Base-by-base conservation (phyloP, 2,329 filamentous ascomycete genomes). In the Harringtonia lauricola region DNA sequence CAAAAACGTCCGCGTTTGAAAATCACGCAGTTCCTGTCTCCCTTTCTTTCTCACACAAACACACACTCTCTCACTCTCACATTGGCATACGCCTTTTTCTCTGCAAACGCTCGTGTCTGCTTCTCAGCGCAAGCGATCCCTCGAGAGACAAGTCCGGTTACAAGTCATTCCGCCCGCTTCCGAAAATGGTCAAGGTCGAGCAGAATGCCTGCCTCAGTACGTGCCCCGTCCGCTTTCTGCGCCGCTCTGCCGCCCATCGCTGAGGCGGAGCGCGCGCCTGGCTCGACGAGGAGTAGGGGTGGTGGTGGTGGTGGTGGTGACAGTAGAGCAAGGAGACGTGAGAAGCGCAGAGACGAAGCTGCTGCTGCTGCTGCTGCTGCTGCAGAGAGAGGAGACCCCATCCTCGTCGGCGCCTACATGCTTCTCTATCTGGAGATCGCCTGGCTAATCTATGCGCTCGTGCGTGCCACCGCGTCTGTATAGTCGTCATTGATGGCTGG, bases 401-500 rank as follows among this genome's bases (percentile, higher is more conserved):
- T 73, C 44, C 63, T 76, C 42, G 61, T 66, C 42, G 57, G 64
- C 43, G 70, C 69, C 56, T 75, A 72, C 54, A 59, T 72, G 49
- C 63, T 79, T 50, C 54, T 76, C 46, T 76, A 76, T 54, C 58
- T 79, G 45, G 71, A 79, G 59, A 55, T 76, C 46, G 67, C 65
- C 47, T 78, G 71, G 72, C 72, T 79, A 73, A 76, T 74, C 48
- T 63, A 72, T 56, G 61, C 75, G 59, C 59, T 77, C 41, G 59
- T 72, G 54, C 66, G 66, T 52, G 37, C 49, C 22, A 39, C 35
- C 19, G 31, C 36, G 28, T 18, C 19, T 26, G 18, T 36, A 60
- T 44, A 88, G 84, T 98, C 76, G 92, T 96, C 68, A 98, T 98
- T 73, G 92, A 98, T 70, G 92, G 92, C 60, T 98, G 92, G 92